Evolutionary conservation across 1,284 basidiomycete genomes (phyloP), one percentile per base, ranked within the genome.

Genomic region (Cutaneotrichosporon sp.): DNA sequence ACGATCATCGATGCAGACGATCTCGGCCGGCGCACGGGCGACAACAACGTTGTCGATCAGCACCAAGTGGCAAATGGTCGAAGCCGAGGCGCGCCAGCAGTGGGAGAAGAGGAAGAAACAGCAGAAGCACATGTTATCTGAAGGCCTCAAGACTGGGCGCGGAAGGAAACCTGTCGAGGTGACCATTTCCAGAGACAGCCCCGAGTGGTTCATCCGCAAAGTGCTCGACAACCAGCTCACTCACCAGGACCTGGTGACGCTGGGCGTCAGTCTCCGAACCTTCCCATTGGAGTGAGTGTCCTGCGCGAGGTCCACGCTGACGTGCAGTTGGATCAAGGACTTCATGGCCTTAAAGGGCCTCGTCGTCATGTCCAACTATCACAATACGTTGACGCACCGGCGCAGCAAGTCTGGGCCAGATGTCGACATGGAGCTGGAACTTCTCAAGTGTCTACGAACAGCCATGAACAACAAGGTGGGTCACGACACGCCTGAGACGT

Each of bases 31-130:
- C 10, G 71, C 72, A 3, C 67, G 66, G n/a, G 69, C 69, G 4
- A 70, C 76, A 10, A 52, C 62, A 0, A 82, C 83, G 53, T 81
- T 94, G 32, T 76, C 86, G 0, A 84, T 90, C 34, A 90, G 94
- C 58, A 92, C 92, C 77, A 98, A 97, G 80, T 98, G 95, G 95
- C 85, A 85, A 67, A 87, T 98, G 74, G 90, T 98, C 11, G 87
- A 90, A 77, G 92, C 88, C 69, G 90, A 92, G 71, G 89, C 90
- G 72, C 56, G 62, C 6, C 57, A 90, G 63, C 86, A 90, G 50
- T 92, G 89, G 87, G 88, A 87, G 71, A 87, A 87, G 87, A 82
- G 85, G 68, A 85, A 86, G 69, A 86, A 88, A 69, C 84, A 85
- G 62, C 71, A 65, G 72, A 83, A 83, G 47, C 85, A 84, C 3